A percentile compares a stretch with the other conserved stretches of the same genome.
Conservation (phyloP, 2,329 filamentous ascomycete genomes). For the Aspergillus sp. region DNA sequence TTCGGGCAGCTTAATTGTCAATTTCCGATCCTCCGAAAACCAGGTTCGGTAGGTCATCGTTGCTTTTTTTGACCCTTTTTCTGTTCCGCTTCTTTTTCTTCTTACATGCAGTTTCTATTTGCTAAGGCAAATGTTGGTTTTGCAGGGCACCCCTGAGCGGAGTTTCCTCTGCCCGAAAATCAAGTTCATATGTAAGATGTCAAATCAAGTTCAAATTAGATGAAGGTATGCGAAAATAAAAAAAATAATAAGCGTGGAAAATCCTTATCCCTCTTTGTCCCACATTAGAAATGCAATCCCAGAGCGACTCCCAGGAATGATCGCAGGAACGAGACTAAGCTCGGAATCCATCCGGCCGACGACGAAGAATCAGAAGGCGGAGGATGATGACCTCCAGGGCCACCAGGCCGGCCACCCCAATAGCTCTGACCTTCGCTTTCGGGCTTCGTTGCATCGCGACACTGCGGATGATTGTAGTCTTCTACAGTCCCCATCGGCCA, state of each 20-base stretch:
- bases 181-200: background rate
- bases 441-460: slow-evolving; percentile 35
- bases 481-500: slow-evolving; percentile 61
- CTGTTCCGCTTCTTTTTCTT: background rate
- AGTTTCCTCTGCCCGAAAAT: background rate
- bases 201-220: too few species aligned
- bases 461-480: slow-evolving; percentile 57
- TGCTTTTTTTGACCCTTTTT: background rate
- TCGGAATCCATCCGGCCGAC: background rate
- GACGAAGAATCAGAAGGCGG: background rate
- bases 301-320: background rate
- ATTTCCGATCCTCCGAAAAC: background rate
- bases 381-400: background rate
- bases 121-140: background rate
- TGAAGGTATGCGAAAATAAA: too few species aligned
- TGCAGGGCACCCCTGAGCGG: background rate
- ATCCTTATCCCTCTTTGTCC: background rate
- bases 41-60: background rate
- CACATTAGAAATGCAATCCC: background rate
- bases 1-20: background rate
- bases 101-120: background rate
- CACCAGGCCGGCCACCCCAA: slow-evolving; percentile 26
- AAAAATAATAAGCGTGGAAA: too few species aligned
- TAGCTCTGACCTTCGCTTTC: slow-evolving; percentile 28
- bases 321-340: background rate